Evolutionary conservation across 768 basidiomycete genomes (phyloP), one percentile per base, ranked within the genome.

Genomic region (Cyclocybe aegerita): DNA sequence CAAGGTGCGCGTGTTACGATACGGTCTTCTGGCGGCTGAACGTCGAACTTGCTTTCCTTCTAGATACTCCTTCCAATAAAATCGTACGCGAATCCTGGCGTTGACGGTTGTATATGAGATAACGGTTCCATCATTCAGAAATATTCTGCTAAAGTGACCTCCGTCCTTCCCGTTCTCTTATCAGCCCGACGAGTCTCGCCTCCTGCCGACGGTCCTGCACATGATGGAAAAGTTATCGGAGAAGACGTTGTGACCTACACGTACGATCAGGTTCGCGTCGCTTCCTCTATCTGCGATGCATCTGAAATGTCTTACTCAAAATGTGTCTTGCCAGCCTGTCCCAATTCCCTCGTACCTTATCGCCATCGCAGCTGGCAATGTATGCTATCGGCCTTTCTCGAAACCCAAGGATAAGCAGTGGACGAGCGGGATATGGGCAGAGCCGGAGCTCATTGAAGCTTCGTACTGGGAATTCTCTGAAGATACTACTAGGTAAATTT

Each of bases 281-380:
- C 43, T 11, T n/a, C 29, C 32, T 43, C 1, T 34, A 33, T 33
- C 5, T 14, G 6, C 12, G 34, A 31, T 32, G 4, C 23, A 9
- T 29, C 34, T 37, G 9, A 10, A 30, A 9, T 8, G 4, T 40
- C 17, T 7, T 12, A 14, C 29, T 35, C 38, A 17, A 32, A 37
- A 43, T 43, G 35, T 34, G 15, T 39, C 15, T 34, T 1, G 23
- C 23, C 42, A 98, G 90, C 83, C 81, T 5, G 80, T 91, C 14
- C 82, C 90, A 4, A 93, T 98, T 50, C 91, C 96, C 1, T 84
- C 88, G 1, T 98, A 98, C 64, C 74, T 98, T n/a, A 77, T 98
- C 43, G 96, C 96, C 2, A 86, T 98, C 46, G 95, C 95, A 0
- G 78, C 81, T 0, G 95, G 94, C 1, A 87, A 96, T 62, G 69